Evolutionary conservation across 192 early-diverging fungal genomes (phyloP).

Genomic region (Coemansia sp.): DNA sequence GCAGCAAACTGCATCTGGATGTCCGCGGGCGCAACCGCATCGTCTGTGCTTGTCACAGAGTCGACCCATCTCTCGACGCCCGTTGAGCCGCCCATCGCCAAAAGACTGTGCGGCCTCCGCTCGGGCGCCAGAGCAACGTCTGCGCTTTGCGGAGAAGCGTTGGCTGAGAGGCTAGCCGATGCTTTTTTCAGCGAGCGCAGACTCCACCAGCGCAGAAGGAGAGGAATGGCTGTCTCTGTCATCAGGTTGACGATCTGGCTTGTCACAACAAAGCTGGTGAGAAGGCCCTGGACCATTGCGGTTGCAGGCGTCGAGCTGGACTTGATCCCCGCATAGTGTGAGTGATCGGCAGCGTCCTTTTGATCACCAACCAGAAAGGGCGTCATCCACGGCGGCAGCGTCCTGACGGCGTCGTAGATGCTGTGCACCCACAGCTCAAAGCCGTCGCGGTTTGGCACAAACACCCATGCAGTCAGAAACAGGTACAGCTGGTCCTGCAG

Average conservation of each 20-base stretch:
- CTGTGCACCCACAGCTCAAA: conserved; percentile 58
- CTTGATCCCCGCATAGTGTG: conserved; percentile 23
- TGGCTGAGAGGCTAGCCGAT: not conserved
- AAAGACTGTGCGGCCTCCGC: not conserved
- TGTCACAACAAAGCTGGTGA: conserved; percentile 80
- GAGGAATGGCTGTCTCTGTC: conserved; percentile 75
- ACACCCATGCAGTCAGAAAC: conserved; percentile 83
- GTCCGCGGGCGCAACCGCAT: conserved; percentile 19
- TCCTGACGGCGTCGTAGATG: conserved; percentile 19
- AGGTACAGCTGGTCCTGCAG: conserved; percentile 81
- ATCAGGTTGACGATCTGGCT: conserved; percentile 77
- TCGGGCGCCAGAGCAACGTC: not conserved
- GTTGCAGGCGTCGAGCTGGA: conserved; percentile 45
- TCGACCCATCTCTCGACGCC: conserved; percentile 30
- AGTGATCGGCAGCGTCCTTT: not conserved
- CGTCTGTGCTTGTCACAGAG: not conserved
- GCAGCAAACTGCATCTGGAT: conserved; percentile 41
- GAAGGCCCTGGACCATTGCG: conserved; percentile 41
- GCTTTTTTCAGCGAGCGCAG: conserved; percentile 11
- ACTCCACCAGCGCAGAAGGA: conserved; percentile 55
- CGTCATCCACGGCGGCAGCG: conserved; percentile 19
- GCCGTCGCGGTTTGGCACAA: conserved; percentile 78
- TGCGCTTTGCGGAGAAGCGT: not conserved
- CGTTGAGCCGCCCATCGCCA: not conserved
- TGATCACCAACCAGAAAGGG: conserved; percentile 19